Base-by-base conservation (phyloP, 176 grass and related monocot species). In the Hsuehochloa calcarea region DNA sequence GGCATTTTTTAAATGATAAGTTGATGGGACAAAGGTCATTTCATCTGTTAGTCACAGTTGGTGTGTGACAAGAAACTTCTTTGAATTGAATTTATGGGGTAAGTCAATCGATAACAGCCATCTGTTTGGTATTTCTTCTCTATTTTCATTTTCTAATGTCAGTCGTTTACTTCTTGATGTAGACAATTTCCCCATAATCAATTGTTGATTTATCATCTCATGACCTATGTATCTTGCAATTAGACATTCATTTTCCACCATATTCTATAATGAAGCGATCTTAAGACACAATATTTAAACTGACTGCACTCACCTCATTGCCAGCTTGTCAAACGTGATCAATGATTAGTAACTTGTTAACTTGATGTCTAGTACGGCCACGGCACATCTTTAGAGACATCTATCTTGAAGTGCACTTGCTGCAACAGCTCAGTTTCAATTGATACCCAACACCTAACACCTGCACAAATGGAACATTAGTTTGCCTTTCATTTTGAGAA, bases 11-110 rank as follows among this genome's bases (percentile, higher is more conserved):
- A n/a, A 85, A 79, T 83, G 40, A 73, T 80, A 31, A 52, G 60
- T 78, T 62, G 89, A 87, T 76, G 62, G 81, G 66, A 89, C 49
- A 75, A 68, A 80, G 58, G 68, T 60, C 50, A 37, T 83, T 74
- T 35, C 84, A 83, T 83, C 46, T 74, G 79, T 41, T 65, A 43
- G 31, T 70, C 63, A 34, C 12, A 84, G 74, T 79, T 73, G 74
- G 64, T 71, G 74, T 35, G 43, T 82, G 78, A 64, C 31, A 84
- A 54, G 25, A 86, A 89, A 82, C 22, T 55, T 86, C 31, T 70
- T 58, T 51, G 15, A 52, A 26, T 58, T 81, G 62, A 85, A 77
- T 54, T 64, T 59, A 71, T 71, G 14, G 37, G 19, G 46, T 68
- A 31, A 31, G 43, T 81, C 87, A 85, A 70, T 89, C 70, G 68